Evolutionary conservation across 2,329 filamentous ascomycete genomes (phyloP).

Genomic region (Aureobasidium pullulans): DNA sequence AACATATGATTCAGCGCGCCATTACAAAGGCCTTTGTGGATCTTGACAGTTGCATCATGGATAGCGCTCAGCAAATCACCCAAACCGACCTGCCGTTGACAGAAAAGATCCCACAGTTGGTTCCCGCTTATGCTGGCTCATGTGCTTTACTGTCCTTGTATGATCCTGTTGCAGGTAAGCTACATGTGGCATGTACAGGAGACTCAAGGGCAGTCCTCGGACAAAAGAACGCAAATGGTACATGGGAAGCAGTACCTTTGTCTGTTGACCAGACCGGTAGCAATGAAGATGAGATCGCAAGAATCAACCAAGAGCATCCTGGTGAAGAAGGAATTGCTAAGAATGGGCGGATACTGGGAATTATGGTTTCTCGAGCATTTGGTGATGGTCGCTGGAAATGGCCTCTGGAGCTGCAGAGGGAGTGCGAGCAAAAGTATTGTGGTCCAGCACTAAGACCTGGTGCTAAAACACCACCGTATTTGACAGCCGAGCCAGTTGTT

Average conservation of each 20-base stretch:
- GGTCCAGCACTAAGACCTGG: slow-evolving; percentile 39
- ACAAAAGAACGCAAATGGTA: slow-evolving; percentile 32
- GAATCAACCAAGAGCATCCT: slow-evolving; percentile 53
- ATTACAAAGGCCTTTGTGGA: slow-evolving; percentile 34
- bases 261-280: slow-evolving; percentile 61
- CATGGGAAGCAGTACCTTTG: slow-evolving; percentile 48
- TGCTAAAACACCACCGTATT: slow-evolving; percentile 53
- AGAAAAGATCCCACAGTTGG: slow-evolving; percentile 21
- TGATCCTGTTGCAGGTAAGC: slow-evolving; percentile 44
- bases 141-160: slow-evolving; percentile 59
- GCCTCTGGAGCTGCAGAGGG: slow-evolving; percentile 42
- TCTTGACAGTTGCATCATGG: slow-evolving; percentile 33
- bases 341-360: slow-evolving; percentile 54
- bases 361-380: slow-evolving; percentile 58
- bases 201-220: slow-evolving; percentile 62
- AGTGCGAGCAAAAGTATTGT: slow-evolving; percentile 42
- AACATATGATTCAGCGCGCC: slow-evolving; percentile 26
- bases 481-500: slow-evolving; percentile 60
- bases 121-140: slow-evolving; percentile 45
- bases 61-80: not conserved
- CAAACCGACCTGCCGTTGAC: not conserved
- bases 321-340: slow-evolving; percentile 52
- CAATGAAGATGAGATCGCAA: slow-evolving; percentile 50
- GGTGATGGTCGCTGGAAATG: slow-evolving; percentile 65
- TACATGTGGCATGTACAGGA: slow-evolving; percentile 59